These are phyloP conservation scores for Trichoderma semiorbis DNA, from an alignment of 2,329 filamentous ascomycete species.

Conservation along the genomic window DNA sequence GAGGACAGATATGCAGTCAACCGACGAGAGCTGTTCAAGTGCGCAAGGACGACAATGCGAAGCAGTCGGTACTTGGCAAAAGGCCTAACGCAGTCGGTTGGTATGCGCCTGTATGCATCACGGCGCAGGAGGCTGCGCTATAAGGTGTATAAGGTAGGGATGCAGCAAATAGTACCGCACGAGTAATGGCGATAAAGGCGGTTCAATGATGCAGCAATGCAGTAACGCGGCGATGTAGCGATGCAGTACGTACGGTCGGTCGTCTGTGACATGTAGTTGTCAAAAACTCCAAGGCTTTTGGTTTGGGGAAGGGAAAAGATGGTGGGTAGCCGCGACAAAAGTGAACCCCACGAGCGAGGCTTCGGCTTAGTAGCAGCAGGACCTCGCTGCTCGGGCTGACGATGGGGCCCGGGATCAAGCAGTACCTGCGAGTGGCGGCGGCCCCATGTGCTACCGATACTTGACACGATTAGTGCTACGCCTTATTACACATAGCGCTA, in stretches of 20 bases:
- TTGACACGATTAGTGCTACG: neutral
- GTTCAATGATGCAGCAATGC: neutral
- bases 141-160: neutral
- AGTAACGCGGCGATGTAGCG: neutral
- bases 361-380: neutral
- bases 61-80: neutral
- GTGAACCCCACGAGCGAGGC: conserved; percentile 8
- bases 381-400: neutral
- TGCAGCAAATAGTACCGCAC: neutral
- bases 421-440: neutral
- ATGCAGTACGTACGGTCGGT: neutral
- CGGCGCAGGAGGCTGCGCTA: neutral
- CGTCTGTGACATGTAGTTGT: neutral
- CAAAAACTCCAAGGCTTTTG: neutral
- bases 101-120: neutral
- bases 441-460: neutral
- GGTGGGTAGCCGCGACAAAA: conserved; percentile 13
- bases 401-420: neutral
- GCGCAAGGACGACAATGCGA: neutral
- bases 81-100: neutral
- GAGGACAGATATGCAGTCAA: neutral
- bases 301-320: neutral
- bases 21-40: neutral
- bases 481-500: neutral
- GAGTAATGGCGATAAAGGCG: neutral